These are phyloP conservation scores for Fusarium dlaminii DNA, from an alignment of 2,329 filamentous ascomycete species.

Conservation along the genomic window DNA sequence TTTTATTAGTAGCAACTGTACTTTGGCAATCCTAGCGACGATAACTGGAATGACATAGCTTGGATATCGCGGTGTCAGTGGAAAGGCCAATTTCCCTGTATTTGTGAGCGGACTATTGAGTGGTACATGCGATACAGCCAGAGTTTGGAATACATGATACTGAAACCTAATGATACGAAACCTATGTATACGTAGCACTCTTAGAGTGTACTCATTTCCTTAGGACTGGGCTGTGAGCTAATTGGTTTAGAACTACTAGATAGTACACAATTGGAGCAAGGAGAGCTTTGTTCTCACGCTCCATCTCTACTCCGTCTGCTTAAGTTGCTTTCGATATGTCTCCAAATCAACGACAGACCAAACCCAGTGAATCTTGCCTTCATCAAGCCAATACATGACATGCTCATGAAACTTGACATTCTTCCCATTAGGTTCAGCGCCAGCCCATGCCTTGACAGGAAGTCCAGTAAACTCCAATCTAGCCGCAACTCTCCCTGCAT, in stretches of 20 bases:
- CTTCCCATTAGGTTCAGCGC: background rate
- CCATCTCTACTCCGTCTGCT: rapidly evolving
- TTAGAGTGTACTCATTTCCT: background rate
- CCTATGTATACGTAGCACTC: background rate
- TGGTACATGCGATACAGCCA: no score
- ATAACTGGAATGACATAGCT: no score
- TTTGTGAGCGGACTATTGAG: background rate
- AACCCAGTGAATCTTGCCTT: constrained; percentile 15
- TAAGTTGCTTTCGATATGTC: background rate
- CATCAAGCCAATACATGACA: constrained; percentile 31
- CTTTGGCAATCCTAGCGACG: no score
- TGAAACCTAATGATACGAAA: no score
- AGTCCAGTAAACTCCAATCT: constrained; percentile 20
- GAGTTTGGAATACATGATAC: no score
- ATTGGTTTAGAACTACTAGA: no score
- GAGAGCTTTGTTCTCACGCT: background rate
- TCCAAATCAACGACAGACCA: constrained; percentile 30
- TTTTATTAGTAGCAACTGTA: no score
- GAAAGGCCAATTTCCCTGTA: no score
- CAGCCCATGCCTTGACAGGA: background rate
- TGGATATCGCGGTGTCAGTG: no score
- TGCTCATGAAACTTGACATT: constrained; percentile 27
- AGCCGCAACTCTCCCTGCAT: background rate
- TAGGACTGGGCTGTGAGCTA: background rate
- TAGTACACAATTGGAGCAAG: no score